A percentile compares a stretch with the other conserved stretches of the same genome.
phyloP scores from a whole-genome alignment of 345 rosid genomes.

The Orychophragmus violaceus region DNA sequence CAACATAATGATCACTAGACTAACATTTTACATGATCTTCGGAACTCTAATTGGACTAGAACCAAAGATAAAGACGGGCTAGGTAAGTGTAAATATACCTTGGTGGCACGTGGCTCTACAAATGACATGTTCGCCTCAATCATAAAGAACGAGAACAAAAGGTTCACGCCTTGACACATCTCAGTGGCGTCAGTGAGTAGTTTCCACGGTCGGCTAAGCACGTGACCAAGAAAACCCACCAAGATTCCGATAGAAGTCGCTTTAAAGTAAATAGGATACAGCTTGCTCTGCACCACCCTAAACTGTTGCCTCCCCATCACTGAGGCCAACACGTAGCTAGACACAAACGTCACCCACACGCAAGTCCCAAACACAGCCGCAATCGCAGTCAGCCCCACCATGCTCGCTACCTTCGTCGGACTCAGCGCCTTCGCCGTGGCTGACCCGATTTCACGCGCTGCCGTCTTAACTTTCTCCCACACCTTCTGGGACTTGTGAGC shows the following conservation, averaged over 20 bases:
- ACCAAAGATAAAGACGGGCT: not conserved
- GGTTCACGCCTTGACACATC: constrained; percentile 42
- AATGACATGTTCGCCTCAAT: constrained; percentile 43
- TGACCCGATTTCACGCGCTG: not conserved
- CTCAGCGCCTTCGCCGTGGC: not conserved
- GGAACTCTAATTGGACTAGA: not conserved
- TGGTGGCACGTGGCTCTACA: constrained; percentile 66
- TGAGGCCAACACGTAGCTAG: constrained; percentile 48
- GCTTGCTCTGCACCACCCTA: constrained; percentile 71
- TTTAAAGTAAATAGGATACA: constrained; percentile 62
- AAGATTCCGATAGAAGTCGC: constrained; percentile 39
- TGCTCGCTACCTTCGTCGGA: constrained; percentile 22
- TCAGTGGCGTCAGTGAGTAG: constrained; percentile 31
- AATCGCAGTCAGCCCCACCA: constrained; percentile 41
- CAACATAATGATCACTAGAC: not conserved
- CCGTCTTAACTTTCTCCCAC: constrained; percentile 10
- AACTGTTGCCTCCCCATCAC: constrained; percentile 61
- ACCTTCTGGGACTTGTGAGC: no score
- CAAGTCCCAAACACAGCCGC: constrained; percentile 56
- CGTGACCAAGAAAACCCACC: constrained; percentile 48
- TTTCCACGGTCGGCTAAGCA: constrained; percentile 27
- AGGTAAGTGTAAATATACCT: constrained; percentile 32
- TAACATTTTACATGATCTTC: not conserved
- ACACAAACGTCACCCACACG: constrained; percentile 71
- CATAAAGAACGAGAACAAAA: constrained; percentile 40